These are phyloP conservation scores for Deuterostichococcus epilithicus DNA, from an alignment of 139 green algal genomes.

Conservation along the genomic window DNA sequence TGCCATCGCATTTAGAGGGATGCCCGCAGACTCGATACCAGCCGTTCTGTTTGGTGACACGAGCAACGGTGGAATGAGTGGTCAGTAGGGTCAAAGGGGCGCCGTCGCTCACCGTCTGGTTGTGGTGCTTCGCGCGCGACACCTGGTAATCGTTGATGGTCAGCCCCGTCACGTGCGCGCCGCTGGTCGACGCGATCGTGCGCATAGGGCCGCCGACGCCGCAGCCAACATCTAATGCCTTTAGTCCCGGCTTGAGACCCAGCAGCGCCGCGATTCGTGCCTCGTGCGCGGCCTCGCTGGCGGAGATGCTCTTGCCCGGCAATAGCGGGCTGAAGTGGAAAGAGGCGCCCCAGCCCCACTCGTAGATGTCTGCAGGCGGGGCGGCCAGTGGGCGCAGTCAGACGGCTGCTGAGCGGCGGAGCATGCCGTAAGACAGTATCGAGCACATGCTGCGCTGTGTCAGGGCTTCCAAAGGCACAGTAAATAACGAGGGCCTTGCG, in stretches of 20 bases:
- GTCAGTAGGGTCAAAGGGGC: too few relatives aligned
- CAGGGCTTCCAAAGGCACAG: too few relatives aligned
- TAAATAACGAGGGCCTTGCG: slow-evolving; percentile 59
- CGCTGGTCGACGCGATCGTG: slow-evolving; percentile 74
- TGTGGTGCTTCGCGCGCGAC: slow-evolving; percentile 71
- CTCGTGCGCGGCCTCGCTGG: slow-evolving; percentile 86
- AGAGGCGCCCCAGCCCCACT: slow-evolving; percentile 91
- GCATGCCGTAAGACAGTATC: too few relatives aligned
- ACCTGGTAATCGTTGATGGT: slow-evolving; percentile 99
- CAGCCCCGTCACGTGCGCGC: slow-evolving; percentile 88
- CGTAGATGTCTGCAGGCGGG: slow-evolving; percentile 95
- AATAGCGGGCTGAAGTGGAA: slow-evolving; percentile 97
- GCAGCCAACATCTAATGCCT: slow-evolving; percentile 88
- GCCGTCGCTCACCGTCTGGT: slow-evolving; percentile 52
- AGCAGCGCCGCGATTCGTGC: slow-evolving; percentile 68
- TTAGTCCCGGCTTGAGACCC: slow-evolving; percentile 46
- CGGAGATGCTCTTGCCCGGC: slow-evolving; percentile 59
- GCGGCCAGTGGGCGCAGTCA: neutral
- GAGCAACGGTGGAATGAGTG: too few relatives aligned
- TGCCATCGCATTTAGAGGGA: too few relatives aligned
- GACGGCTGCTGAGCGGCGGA: too few relatives aligned
- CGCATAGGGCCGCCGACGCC: slow-evolving; percentile 97
- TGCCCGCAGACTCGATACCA: too few relatives aligned
- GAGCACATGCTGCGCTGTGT: too few relatives aligned
- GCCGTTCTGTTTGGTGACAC: too few relatives aligned